These are phyloP conservation scores for Citrullus amarus DNA, from an alignment of 306 rosid genomes.

Conservation along the genomic window DNA sequence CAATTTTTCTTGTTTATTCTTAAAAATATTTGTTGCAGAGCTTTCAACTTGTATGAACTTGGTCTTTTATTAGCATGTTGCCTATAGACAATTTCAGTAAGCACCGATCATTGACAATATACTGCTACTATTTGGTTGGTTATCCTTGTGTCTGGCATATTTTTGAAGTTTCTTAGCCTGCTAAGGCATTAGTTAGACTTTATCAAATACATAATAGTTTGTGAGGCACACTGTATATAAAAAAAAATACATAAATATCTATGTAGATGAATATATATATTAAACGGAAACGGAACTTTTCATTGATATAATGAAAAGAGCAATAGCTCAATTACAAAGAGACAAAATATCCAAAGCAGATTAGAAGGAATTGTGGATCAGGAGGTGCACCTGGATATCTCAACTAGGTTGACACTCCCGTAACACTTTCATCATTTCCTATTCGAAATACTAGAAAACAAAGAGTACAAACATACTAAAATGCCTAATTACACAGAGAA, in stretches of 20 bases:
- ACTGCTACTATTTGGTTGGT: neutral
- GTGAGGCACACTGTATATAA: neutral
- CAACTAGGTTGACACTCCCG: no score
- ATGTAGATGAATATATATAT: neutral
- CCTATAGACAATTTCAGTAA: neutral
- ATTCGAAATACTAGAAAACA: no score
- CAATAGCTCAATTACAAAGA: no score
- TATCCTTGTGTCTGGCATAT: neutral
- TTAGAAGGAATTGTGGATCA: no score
- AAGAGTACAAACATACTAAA: no score
- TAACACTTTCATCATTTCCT: no score
- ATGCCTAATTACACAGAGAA: no score
- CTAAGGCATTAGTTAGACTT: neutral
- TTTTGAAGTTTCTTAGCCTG: neutral
- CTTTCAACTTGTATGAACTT: neutral
- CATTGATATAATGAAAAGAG: no score
- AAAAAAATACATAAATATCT: neutral
- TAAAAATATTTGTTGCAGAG: neutral
- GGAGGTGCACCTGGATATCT: no score
- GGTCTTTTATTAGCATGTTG: neutral
- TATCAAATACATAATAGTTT: neutral
- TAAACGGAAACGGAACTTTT: no score
- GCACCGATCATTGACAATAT: neutral
- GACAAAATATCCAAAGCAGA: no score
- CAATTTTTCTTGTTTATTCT: neutral